A percentile compares a stretch with the other conserved stretches of the same genome.
Evolutionary conservation across 768 basidiomycete species (phyloP).

Genomic region (Tephrocybe sp.): DNA sequence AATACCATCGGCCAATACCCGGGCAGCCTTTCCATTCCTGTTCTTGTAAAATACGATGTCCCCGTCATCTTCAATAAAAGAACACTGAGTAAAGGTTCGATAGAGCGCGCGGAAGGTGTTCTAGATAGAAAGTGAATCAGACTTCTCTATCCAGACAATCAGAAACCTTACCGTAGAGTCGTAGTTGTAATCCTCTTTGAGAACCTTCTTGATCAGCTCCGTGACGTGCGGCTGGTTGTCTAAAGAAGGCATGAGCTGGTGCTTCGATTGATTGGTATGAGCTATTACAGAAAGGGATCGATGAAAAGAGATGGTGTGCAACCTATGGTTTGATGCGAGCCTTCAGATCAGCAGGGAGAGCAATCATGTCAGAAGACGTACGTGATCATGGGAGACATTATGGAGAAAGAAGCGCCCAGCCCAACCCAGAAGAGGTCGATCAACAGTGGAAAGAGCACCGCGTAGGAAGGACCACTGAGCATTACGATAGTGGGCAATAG

Average conservation of each 20-base stretch:
- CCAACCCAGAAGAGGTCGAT: constrained; percentile 60
- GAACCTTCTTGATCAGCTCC: constrained; percentile 47
- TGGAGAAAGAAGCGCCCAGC: constrained; percentile 62
- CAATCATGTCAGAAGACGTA: constrained; percentile 21
- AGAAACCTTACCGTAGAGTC: constrained; percentile 60
- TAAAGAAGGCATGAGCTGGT: too few species aligned
- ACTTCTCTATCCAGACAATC: too few species aligned
- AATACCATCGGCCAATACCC: too few species aligned
- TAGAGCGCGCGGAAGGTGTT: constrained; percentile 62
- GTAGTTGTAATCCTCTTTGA: constrained; percentile 60
- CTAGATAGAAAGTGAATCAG: constrained; percentile 26
- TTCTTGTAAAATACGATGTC: too few species aligned
- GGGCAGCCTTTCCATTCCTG: too few species aligned
- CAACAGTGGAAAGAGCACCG: constrained; percentile 57
- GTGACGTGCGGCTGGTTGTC: constrained; percentile 62
- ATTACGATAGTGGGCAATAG: constrained; percentile 53
- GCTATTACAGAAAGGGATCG: constrained; percentile 47
- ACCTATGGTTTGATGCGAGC: constrained; percentile 38
- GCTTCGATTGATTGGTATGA: neutral
- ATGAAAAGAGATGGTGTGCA: constrained; percentile 63
- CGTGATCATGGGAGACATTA: constrained; percentile 50
- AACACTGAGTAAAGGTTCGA: constrained; percentile 60
- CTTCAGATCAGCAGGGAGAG: too few species aligned
- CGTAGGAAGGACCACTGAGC: constrained; percentile 56
- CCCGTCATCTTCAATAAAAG: constrained; percentile 66